These are phyloP conservation scores for Claviceps paspali DNA, from an alignment of 2,329 filamentous ascomycete genomes.

Conservation along the genomic window DNA sequence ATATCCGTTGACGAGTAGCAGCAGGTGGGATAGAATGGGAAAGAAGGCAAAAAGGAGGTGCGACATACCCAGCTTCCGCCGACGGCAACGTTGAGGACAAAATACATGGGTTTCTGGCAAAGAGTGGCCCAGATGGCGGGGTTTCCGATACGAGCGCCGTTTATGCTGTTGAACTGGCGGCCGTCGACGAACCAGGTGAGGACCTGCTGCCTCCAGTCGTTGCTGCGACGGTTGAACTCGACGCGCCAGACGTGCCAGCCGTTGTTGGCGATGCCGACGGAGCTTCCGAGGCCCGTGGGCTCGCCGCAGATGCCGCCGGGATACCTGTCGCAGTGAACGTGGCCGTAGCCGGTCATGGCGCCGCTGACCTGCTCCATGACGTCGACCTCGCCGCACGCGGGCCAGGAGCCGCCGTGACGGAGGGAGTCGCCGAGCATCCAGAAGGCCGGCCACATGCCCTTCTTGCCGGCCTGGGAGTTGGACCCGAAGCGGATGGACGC, in stretches of 20 bases:
- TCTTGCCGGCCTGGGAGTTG: slow-evolving; percentile 25
- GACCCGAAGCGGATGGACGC: slow-evolving; percentile 31
- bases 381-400: slow-evolving; percentile 39
- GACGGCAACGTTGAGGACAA: slow-evolving; percentile 41
- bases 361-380: slow-evolving; percentile 43
- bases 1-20: neutral
- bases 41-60: neutral
- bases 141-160: slow-evolving; percentile 28
- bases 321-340: slow-evolving; percentile 33
- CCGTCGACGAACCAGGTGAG: slow-evolving; percentile 37
- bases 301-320: slow-evolving; percentile 36
- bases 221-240: slow-evolving; percentile 31
- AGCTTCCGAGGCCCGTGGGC: slow-evolving; percentile 25
- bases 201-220: slow-evolving; percentile 30
- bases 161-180: slow-evolving; percentile 25
- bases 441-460: slow-evolving; percentile 44
- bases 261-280: slow-evolving; percentile 21
- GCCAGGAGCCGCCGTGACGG: slow-evolving; percentile 34
- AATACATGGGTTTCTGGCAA: slow-evolving; percentile 32
- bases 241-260: slow-evolving; percentile 35
- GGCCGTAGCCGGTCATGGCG: slow-evolving; percentile 28
- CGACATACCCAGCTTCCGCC: slow-evolving; percentile 38
- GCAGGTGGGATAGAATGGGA: neutral
- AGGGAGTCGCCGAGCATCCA: slow-evolving; percentile 39
- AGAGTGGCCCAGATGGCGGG: slow-evolving; percentile 32